Base-by-base conservation (phyloP, 2,329 filamentous ascomycete genomes). In the Calonectria montana region DNA sequence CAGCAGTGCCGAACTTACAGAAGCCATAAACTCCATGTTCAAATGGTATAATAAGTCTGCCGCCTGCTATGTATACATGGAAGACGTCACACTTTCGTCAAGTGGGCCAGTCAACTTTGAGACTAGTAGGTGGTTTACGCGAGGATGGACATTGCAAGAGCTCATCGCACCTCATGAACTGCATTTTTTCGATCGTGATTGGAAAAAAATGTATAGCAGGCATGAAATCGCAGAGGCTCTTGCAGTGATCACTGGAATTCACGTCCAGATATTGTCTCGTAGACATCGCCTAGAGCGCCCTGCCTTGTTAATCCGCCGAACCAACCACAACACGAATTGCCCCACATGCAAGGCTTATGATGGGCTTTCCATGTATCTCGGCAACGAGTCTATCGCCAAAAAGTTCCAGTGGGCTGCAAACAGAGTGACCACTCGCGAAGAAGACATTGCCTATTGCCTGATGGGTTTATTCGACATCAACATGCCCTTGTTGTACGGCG, bases 401-500 rank as follows among this genome's bases (percentile, higher is more conserved):
- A 75, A 78, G 50, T 83, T 84, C 79, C 78, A 78, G n/a, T 84
- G 82, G 82, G 81, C 80, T 16, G 73, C 81, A 5, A 67, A 73
- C 25, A 77, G 83, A n/a, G 64, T 78, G 45, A 83, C 80, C 4
- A 80, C 73, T 2, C 77, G 80, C 10, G 16, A 62, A 27, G 78
- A 83, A 31, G 82, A 84, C 63, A 71, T 75, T 31, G 82, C 82
- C 0, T 84, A 84, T 50, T 81, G 79, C 31, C 63, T 84, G 13
- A 67, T 84, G 25, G 82, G 82, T 1, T 71, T 84, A 2, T 84
- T 82, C 25, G 76, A 74, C 21, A 76, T 84, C 2, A 80, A 80
- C n/a, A 83, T 84, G 81, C 78, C 81, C 2, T 69, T 83, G 29
- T 69, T 83, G 0, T 84, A 83, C 15, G 83, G 82, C 1, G 82